A percentile compares a stretch with the other conserved stretches of the same genome.
These are phyloP conservation scores for Vickermania spadyakhi DNA, from an alignment of 208 protist species.

Conservation along the genomic window DNA sequence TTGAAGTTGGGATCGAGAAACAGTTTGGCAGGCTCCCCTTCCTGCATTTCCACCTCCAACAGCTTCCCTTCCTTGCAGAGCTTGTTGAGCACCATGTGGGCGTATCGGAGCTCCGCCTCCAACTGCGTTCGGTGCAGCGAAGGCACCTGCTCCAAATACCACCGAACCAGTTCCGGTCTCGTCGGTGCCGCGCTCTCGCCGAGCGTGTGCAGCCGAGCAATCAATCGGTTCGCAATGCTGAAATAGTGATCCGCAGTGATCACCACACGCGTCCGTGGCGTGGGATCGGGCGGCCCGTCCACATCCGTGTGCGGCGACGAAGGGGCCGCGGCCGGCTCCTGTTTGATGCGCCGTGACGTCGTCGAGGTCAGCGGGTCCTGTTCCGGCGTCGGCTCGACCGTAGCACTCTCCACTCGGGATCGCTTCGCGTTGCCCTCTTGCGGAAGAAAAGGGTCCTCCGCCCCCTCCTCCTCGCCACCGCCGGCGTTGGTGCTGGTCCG, in stretches of 20 bases:
- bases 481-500: constrained; percentile 13
- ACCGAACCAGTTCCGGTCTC: constrained; percentile 68
- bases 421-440: too few species aligned
- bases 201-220: constrained; percentile 50
- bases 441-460: too few species aligned
- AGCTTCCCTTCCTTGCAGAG: constrained; percentile 79
- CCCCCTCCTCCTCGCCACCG: constrained; percentile 11
- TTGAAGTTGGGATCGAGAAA: constrained; percentile 86
- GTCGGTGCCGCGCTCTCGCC: constrained; percentile 63
- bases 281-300: constrained; percentile 3
- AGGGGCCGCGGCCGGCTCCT: not conserved
- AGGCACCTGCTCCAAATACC: constrained; percentile 85
- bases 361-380: not conserved
- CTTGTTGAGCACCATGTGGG: constrained; percentile 65
- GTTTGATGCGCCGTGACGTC: not conserved
- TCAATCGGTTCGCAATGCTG: constrained; percentile 73
- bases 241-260: constrained; percentile 85
- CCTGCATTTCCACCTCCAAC: constrained; percentile 66
- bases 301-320: not conserved
- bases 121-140: constrained; percentile 65
- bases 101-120: constrained; percentile 72
- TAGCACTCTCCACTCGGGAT: too few species aligned
- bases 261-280: constrained; percentile 31
- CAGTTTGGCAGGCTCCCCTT: constrained; percentile 48
- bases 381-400: not conserved